Conservation (phyloP, 257 asterid species). For the Plantago major region DNA sequence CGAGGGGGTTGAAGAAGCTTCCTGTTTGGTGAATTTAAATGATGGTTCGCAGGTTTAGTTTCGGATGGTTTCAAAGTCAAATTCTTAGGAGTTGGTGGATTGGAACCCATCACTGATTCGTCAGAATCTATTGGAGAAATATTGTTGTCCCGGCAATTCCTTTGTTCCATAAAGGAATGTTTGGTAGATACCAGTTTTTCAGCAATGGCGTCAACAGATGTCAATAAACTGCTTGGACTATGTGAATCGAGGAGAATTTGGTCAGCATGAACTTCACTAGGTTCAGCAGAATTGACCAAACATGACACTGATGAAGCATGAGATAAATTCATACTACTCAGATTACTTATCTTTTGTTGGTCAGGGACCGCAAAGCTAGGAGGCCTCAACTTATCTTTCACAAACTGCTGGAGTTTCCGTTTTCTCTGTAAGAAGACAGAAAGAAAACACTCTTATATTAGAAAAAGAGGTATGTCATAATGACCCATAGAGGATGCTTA, state of each 20-base stretch:
- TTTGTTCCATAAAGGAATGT: conserved; percentile 25
- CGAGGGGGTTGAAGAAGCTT: conserved; percentile 35
- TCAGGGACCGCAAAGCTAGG: conserved; percentile 30
- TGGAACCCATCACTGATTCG: conserved; percentile 51
- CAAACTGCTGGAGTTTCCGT: conserved; percentile 55
- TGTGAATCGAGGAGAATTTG: conserved; percentile 30
- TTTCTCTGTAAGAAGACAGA: conserved; percentile 47
- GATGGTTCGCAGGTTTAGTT: conserved; percentile 21
- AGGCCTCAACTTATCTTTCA: conserved; percentile 40
- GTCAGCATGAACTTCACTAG: conserved; percentile 29
- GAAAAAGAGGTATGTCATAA: conserved; percentile 12
- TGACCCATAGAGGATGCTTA: no score
- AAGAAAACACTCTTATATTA: neutral
- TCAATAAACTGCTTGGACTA: conserved; percentile 45
- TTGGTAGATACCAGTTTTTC: conserved; percentile 32
- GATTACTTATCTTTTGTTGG: conserved; percentile 31
- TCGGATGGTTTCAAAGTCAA: conserved; percentile 19
- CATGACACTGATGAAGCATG: conserved; percentile 48
- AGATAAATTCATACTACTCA: conserved; percentile 35
- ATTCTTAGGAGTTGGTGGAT: conserved; percentile 37
- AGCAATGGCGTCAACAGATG: conserved; percentile 33
- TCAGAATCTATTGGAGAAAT: conserved; percentile 40
- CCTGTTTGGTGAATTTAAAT: conserved; percentile 26
- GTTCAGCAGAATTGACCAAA: conserved; percentile 43
- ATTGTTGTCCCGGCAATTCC: conserved; percentile 27